These are phyloP conservation scores for Aspergillus sergii DNA, from an alignment of 2,329 filamentous ascomycete genomes.

Conservation along the genomic window DNA sequence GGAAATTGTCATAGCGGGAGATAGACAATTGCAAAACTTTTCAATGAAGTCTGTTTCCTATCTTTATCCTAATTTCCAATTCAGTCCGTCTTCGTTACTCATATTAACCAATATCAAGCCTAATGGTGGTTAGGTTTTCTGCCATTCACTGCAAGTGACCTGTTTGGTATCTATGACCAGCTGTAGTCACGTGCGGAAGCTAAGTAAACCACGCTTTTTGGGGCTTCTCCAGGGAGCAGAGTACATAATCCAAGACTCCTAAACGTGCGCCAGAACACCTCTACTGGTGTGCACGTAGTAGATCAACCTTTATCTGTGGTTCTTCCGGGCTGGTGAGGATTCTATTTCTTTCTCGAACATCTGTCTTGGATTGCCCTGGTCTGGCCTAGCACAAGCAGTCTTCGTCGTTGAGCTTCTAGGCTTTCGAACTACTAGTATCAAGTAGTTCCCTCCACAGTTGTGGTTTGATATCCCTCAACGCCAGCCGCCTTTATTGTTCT, in stretches of 20 bases:
- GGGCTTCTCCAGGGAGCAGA: slow-evolving; percentile 14
- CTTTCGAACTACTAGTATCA: slow-evolving; percentile 2
- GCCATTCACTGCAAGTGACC: background rate
- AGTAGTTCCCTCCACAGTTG: background rate
- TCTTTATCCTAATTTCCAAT: background rate
- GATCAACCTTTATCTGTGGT: background rate
- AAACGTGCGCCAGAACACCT: slow-evolving; percentile 15
- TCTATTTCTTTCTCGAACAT: background rate
- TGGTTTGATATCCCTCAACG: background rate
- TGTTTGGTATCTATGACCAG: slow-evolving; percentile 4
- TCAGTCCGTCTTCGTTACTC: background rate
- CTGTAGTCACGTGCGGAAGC: slow-evolving; percentile 24
- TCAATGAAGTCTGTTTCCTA: background rate
- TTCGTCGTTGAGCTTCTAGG: slow-evolving; percentile 1
- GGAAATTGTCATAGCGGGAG: background rate
- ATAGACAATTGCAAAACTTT: background rate
- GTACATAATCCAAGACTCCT: slow-evolving; percentile 23
- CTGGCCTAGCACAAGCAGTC: background rate
- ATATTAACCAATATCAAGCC: background rate
- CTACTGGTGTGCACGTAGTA: slow-evolving; percentile 16
- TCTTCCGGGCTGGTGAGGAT: background rate
- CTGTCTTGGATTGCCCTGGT: background rate
- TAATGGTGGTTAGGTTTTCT: background rate
- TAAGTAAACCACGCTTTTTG: slow-evolving; percentile 25
- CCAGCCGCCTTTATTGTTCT: background rate